Percentiles rank a stretch among this genome's conserved stretches.
Evolutionary conservation across 1,284 basidiomycete genomes (phyloP).

Genomic region (Trichosporon faecale): DNA sequence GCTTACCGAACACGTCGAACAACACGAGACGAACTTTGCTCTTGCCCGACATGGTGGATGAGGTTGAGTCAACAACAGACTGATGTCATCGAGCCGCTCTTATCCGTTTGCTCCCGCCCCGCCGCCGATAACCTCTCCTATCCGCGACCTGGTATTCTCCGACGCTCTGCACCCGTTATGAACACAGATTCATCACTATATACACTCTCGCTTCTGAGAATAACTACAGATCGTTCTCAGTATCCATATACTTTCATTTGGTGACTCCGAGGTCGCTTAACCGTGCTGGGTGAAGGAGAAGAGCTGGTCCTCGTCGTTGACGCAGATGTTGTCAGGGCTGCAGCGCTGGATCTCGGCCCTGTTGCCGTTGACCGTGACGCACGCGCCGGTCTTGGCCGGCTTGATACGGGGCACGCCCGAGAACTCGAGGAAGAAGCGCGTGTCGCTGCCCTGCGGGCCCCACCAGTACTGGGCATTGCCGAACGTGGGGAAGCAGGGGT

Average conservation of each 20-base stretch:
- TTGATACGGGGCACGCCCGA: neutral
- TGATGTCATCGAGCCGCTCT: neutral
- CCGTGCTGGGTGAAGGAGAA: slow-evolving; percentile 8
- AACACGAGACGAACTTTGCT: slow-evolving; percentile 47
- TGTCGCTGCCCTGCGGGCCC: neutral
- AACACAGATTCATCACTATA: neutral
- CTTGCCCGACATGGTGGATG: neutral
- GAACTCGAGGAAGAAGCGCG: slow-evolving; percentile 6
- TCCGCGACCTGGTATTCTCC: neutral
- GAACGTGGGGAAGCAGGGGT: slow-evolving; percentile 4
- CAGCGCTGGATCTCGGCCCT: neutral
- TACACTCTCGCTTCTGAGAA: neutral
- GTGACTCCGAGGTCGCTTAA: neutral
- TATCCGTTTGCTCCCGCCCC: neutral
- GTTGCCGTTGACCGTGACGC: neutral
- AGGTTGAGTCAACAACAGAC: neutral
- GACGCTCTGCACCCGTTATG: neutral
- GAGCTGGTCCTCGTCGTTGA: neutral
- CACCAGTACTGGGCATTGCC: slow-evolving; percentile 14
- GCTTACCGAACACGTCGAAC: slow-evolving; percentile 51
- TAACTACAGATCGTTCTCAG: neutral
- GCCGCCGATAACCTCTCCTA: neutral
- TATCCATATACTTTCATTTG: neutral
- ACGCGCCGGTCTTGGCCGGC: neutral
- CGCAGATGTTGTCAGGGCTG: neutral